phyloP scores from a whole-genome alignment of 495 filamentous ascomycete species.

The Clavariopsis aquatica region DNA sequence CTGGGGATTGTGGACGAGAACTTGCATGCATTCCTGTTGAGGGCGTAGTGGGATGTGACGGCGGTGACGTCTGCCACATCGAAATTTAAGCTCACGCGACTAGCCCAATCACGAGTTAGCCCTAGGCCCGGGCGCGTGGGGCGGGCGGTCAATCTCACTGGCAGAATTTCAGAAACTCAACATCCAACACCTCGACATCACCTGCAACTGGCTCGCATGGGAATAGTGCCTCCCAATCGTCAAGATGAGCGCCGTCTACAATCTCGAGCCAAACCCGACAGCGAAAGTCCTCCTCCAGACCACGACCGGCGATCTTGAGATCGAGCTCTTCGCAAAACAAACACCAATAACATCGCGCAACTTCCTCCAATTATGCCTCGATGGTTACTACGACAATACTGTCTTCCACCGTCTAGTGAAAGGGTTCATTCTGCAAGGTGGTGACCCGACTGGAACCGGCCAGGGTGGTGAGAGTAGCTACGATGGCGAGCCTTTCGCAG shows the following conservation, averaged over 20 bases:
- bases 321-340: slow-evolving; percentile 93
- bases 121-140: slow-evolving; percentile 3
- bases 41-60: not conserved
- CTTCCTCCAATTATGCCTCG: slow-evolving; percentile 91
- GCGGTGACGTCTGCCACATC: slow-evolving; percentile 15
- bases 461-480: slow-evolving; percentile 90
- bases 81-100: not conserved
- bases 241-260: slow-evolving; percentile 83
- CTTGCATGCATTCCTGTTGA: not conserved
- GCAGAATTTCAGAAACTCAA: slow-evolving; percentile 19
- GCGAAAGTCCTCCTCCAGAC: slow-evolving; percentile 89
- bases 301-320: slow-evolving; percentile 79
- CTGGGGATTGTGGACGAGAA: not conserved
- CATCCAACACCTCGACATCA: not conserved
- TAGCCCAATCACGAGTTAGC: slow-evolving; percentile 12
- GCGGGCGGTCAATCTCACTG: slow-evolving; percentile 12
- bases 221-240: not conserved
- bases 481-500: slow-evolving; percentile 79
- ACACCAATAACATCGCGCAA: slow-evolving; percentile 88
- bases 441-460: slow-evolving; percentile 80
- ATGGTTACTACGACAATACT: slow-evolving; percentile 90
- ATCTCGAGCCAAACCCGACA: slow-evolving; percentile 89
- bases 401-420: slow-evolving; percentile 92
- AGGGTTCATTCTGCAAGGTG: slow-evolving; percentile 91
- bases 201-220: not conserved